Base-by-base conservation (phyloP, 768 basidiomycete genomes). In the Cystobasidium ongulense region DNA sequence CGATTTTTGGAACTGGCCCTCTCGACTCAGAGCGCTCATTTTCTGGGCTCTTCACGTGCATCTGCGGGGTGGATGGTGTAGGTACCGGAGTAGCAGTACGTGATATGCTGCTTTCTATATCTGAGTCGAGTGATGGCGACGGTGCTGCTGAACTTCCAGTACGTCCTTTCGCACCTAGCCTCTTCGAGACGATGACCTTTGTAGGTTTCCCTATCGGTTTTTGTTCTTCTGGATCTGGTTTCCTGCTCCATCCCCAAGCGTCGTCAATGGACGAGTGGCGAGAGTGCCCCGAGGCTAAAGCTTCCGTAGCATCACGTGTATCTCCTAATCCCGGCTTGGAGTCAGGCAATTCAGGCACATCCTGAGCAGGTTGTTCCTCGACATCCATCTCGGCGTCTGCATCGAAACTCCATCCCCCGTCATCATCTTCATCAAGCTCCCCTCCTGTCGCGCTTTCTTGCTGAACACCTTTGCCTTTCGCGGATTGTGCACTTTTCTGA, bases 321-420 rank as follows among this genome's bases (percentile, higher is more conserved):
- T n/a, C n/a, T n/a, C n/a, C n/a, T n/a, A n/a, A n/a, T n/a, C n/a
- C n/a, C n/a, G n/a, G n/a, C n/a, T n/a, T n/a, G n/a, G n/a, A n/a
- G n/a, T n/a, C n/a, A n/a, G n/a, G n/a, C n/a, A n/a, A n/a, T n/a
- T n/a, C n/a, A 41, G 39, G 39, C 17, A 27, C 10, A 63, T 21
- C 62, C 11, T 63, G 8, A 5, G 31, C 62, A 5, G 62, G 31
- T n/a, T 13, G 21, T 27, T 8, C 33, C 11, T 46, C 63, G 5
- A 31, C 35, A 29, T 15, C 29, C 27, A 35, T 59, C 4, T 27
- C 57, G 27, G 4, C 57, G 17, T 76, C 72, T 11, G 74, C 80
- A 23, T 80, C 80, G 66, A 82, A 78, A 0, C 76, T 79, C 82
- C 82, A 82, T 11, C 78, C 81, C n/a, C 81, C 81, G 15, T 77